phyloP scores from a whole-genome alignment of 2,329 filamentous ascomycete genomes.

The Periglandula ipomoeae region DNA sequence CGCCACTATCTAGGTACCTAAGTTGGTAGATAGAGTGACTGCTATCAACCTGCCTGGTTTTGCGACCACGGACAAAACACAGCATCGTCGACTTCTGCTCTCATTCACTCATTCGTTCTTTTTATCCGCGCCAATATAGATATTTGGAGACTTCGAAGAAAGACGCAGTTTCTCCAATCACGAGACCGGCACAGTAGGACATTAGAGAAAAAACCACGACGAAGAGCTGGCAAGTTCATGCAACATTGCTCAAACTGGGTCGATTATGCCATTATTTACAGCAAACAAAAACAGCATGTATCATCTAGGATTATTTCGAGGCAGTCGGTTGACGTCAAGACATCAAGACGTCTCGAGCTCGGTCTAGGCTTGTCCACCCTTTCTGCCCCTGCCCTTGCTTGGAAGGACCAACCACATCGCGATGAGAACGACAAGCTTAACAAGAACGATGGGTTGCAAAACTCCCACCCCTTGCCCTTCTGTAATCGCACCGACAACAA shows the following conservation, averaged over 20 bases:
- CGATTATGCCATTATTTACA: no score
- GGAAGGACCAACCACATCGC: slow-evolving; percentile 37
- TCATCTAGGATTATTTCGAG: no score
- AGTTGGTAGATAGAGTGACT: not conserved
- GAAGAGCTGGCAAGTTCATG: no score
- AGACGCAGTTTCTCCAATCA: no score
- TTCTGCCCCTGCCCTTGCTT: slow-evolving; percentile 15
- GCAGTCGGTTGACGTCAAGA: not conserved
- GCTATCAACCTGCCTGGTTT: no score
- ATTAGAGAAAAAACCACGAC: no score
- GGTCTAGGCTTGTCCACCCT: not conserved
- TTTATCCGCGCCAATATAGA: no score
- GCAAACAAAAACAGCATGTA: no score
- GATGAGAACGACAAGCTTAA: slow-evolving; percentile 35
- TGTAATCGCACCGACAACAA: slow-evolving; percentile 62
- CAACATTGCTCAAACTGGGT: no score
- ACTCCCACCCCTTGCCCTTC: slow-evolving; percentile 45
- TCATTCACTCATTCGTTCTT: not conserved
- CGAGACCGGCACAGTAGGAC: no score
- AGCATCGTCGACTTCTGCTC: not conserved
- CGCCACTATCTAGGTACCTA: not conserved
- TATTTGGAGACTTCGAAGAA: no score
- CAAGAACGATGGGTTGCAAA: slow-evolving; percentile 46
- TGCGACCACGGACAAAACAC: no score
- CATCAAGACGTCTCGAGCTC: not conserved